These are phyloP conservation scores for Fusarium humuli DNA, from an alignment of 2,329 filamentous ascomycete genomes.

Conservation along the genomic window DNA sequence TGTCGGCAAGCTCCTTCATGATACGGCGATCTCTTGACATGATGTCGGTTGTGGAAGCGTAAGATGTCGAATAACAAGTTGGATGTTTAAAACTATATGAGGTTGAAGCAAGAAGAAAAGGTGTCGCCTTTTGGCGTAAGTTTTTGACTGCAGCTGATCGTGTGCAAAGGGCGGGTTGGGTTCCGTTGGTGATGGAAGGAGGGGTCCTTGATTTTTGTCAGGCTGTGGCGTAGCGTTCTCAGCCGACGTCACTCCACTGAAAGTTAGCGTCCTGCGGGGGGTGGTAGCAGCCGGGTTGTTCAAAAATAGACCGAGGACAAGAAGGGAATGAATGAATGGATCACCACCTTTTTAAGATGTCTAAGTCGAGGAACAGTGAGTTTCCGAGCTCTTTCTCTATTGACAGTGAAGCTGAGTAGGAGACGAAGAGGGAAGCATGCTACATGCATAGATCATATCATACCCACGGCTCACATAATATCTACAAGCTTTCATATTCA, in stretches of 20 bases:
- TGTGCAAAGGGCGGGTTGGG: constrained; percentile 21
- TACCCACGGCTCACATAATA: neutral
- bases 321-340: constrained; percentile 7
- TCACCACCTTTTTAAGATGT: neutral
- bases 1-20: constrained; percentile 81
- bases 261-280: constrained; percentile 37
- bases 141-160: constrained; percentile 18
- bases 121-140: constrained; percentile 4
- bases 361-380: neutral
- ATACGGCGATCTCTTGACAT: constrained; percentile 67
- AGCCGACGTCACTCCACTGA: constrained; percentile 38
- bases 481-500: neutral
- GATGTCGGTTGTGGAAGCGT: constrained; percentile 53
- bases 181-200: constrained; percentile 15
- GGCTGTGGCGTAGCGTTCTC: constrained; percentile 16
- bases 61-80: neutral
- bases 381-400: neutral
- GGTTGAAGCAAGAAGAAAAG: constrained; percentile 1
- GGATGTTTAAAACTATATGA: neutral
- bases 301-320: constrained; percentile 24
- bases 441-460: neutral
- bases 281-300: constrained; percentile 1
- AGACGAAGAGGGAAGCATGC: neutral
- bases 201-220: constrained; percentile 33
- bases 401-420: neutral